Base-by-base conservation (phyloP, 768 basidiomycete species). In the Mycena rebaudengoi region DNA sequence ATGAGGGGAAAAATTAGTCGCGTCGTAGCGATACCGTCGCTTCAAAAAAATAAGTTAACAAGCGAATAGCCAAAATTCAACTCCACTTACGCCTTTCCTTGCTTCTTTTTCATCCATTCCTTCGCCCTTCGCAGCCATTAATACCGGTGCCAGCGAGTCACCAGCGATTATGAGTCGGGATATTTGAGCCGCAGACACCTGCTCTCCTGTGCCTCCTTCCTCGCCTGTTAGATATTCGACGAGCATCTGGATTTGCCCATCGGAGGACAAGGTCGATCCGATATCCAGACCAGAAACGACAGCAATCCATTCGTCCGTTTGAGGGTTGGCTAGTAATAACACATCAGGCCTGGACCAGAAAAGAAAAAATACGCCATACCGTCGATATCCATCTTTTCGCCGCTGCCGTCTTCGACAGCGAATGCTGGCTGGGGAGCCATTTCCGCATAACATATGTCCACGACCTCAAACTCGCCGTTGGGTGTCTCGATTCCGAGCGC, bases 391-490 rank as follows among this genome's bases (percentile, higher is more conserved):
- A 92, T 91, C 29, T 68, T 69, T 44, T 84, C 80, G 33, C 61
- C 40, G 43, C 39, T n/a, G 30, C 60, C 8, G n/a, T n/a, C n/a
- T n/a, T 67, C 55, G n/a, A 71, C 69, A 39, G 76, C 77, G 32
- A 71, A 56, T 10, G 74, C 71, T 12, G 75, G 67, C 67, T 92
- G 89, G 3, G 90, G 88, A 11, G 97, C 91, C 78, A 97, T 81
- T 0, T 90, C 96, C 4, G 96, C 85, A 70, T 85, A 92, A 76
- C 95, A 96, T 10, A 92, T 75, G 76, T 99, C 97, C 21, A 93
- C 85, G 7, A 96, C 96, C 74, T 98, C 94, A 70, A 99, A 99
- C 64, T 98, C 95, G 7, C 98, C 98, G 30, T 82, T 82, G 3
- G 87, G 81, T 0, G 94, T 98, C 76, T 99, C 98, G 73, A 92